Percentiles rank a stretch among this genome's conserved stretches.
Evolutionary conservation across 2,329 filamentous ascomycete species (phyloP).

Genomic region (Colletotrichum liriopes): DNA sequence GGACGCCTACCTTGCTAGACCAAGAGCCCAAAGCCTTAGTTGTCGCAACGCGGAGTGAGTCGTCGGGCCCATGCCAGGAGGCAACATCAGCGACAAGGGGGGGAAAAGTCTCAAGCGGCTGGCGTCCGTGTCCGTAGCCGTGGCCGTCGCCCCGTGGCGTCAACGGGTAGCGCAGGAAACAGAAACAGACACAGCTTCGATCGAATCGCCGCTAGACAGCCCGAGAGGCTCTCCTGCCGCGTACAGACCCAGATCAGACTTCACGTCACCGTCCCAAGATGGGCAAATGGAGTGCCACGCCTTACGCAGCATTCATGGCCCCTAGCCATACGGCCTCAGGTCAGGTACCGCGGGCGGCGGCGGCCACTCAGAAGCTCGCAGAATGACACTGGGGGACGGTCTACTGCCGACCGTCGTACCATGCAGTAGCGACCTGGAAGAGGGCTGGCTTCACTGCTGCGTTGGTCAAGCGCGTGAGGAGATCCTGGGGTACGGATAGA

Average conservation of each 20-base stretch:
- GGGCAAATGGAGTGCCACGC: constrained; percentile 29
- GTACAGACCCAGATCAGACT: no score
- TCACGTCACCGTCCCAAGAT: constrained; percentile 5
- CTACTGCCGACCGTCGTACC: background rate
- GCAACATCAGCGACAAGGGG: background rate
- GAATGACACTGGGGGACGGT: constrained; percentile 8
- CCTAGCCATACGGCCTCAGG: background rate
- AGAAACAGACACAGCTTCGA: background rate
- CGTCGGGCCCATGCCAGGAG: background rate
- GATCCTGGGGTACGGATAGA: constrained; percentile 33
- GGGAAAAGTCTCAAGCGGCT: background rate
- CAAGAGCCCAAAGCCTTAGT: background rate
- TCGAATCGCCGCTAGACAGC: constrained; percentile 20
- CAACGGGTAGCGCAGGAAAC: constrained; percentile 15
- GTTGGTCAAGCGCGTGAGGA: constrained; percentile 11
- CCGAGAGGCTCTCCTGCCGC: background rate
- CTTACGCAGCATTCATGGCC: constrained; percentile 25
- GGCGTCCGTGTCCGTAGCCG: background rate
- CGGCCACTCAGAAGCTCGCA: constrained; percentile 30
- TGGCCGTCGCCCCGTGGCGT: background rate
- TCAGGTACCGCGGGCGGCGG: constrained; percentile 28
- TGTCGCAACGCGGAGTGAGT: background rate
- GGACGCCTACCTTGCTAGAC: background rate
- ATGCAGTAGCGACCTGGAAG: background rate
- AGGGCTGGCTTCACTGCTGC: background rate